Base-by-base conservation (phyloP, 768 basidiomycete genomes). In the Leucocoprinus birnbaumii region DNA sequence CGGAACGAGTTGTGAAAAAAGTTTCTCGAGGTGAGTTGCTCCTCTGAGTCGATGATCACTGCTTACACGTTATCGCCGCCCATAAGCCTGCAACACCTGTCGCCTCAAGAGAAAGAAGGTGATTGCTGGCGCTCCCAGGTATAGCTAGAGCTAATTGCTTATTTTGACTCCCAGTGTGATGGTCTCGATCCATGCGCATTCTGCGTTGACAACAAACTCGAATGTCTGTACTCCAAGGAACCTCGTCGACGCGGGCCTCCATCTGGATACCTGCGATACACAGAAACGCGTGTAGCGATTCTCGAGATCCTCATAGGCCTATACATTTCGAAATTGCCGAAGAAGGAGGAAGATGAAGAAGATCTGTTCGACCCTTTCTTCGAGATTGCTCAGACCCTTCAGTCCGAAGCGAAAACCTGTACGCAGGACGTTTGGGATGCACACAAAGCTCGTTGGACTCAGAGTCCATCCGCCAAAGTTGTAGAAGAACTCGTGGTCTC, bases 71-170 rank as follows among this genome's bases (percentile, higher is more conserved):
- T 7, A 45, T 46, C 44, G 26, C 9, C 24, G 11, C n/a, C 13
- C 37, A n/a, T 14, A 45, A 68, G 67, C 67, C 9, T 68, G 67
- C 53, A 68, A 68, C 37, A 68, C 67, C 25, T 68, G 67, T 48
- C 61, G 67, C 46, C 56, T 68, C 45, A 68, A 68, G 51, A 65
- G 67, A 34, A 68, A 67, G 53, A 67, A 68, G 61, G 67, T 68
- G 19, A 2, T 55, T 46, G 2, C 27, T 16, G 11, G 24, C 13
- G 26, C 3, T 4, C 9, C 26, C 16, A 5, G 34, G 21, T 21
- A 25, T 6, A 18, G 11, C 19, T 13, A 45, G 35, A 18, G 45
- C 18, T 21, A 38, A 25, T 43, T 14, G 42, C 25, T 55, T 24
- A 35, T 34, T 31, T 57, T 57, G 21, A 3, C n/a, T n/a, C 22